Evolutionary conservation across 2,329 filamentous ascomycete species (phyloP), one percentile per base, ranked within the genome.

Genomic region (Xylaria sp.): DNA sequence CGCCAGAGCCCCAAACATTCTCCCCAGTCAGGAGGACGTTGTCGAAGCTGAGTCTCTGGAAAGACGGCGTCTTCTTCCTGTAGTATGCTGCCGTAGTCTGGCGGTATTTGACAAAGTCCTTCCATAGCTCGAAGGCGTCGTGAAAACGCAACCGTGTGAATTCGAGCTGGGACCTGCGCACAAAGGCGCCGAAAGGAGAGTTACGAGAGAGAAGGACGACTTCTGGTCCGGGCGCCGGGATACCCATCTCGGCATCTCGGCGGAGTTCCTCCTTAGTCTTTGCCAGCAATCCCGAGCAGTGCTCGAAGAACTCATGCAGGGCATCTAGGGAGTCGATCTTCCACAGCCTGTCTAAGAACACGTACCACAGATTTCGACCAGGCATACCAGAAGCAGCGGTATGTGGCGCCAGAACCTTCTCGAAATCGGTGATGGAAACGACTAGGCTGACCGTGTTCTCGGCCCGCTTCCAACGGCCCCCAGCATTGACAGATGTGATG

Each of bases 281-380:
- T 50, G 78, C 78, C 44, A 94, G 72, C 26, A 90, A 73, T 20
- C 73, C 71, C 4, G 76, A 72, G 16, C 89, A 78, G 19, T 76
- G 75, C 24, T 82, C 80, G 66, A 96, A 90, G 70, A 96, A 93
- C 1, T 78, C 77, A 66, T 92, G 85, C n/a, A 97, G 74, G 0
- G 86, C 84, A 72, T 97, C 85, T 9, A 95, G 81, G 18, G 89
- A 93, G 67, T 92, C 86, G 61, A 97, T 84, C 16, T 81, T 80
- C 93, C 94, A 97, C 20, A 97, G 76, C 59, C 86, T 88, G 50
- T 84, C 83, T 11, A 97, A 80, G 52, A 97, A 90, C 2, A 89
- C 76, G 67, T 97, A 92, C 85, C 92, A 94, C n/a, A 97, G 74
- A n/a, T 83, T 88, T 44, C 89, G 82, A 2, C 91, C 91, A 0